Evolutionary conservation across 768 basidiomycete genomes (phyloP).

Genomic region (Crepidotus variabilis): DNA sequence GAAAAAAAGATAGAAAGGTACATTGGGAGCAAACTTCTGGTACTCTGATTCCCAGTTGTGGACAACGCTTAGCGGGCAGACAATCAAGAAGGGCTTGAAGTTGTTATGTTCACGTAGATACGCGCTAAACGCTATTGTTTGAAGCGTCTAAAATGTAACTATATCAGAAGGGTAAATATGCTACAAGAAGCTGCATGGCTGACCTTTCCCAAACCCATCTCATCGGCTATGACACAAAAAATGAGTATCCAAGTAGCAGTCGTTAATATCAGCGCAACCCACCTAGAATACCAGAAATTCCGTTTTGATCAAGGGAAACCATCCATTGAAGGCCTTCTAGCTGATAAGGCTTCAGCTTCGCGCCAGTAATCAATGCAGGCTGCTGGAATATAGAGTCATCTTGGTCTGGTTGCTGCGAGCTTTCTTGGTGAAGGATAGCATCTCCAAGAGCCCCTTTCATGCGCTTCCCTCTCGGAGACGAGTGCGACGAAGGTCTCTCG

Average conservation of each 20-base stretch:
- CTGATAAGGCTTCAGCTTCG: constrained; percentile 84
- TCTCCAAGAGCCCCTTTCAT: constrained; percentile 24
- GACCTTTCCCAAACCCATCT: constrained; percentile 92
- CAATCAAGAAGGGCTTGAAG: constrained; percentile 76
- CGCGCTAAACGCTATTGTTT: constrained; percentile 92
- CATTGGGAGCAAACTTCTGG: constrained; percentile 74
- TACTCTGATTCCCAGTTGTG: constrained; percentile 92
- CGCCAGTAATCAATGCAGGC: constrained; percentile 79
- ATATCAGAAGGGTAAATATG: background rate
- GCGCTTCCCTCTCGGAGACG: constrained; percentile 21
- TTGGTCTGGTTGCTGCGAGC: constrained; percentile 15
- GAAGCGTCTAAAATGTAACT: constrained; percentile 64
- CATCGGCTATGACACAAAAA: constrained; percentile 57
- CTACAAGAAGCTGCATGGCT: constrained; percentile 2
- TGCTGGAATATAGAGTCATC: constrained; percentile 54
- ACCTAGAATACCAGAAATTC: constrained; percentile 79
- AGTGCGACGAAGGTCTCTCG: constrained; percentile 6
- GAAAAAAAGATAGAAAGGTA: constrained; percentile 27
- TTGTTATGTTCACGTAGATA: constrained; percentile 76
- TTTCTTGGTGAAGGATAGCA: constrained; percentile 12
- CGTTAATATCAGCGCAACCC: constrained; percentile 16
- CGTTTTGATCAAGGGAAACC: constrained; percentile 82
- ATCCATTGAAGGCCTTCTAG: constrained; percentile 96
- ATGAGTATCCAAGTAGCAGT: background rate
- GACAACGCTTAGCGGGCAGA: constrained; percentile 90